Conservation (phyloP, 306 rosid genomes). For the Gleditsia sinensis region DNA sequence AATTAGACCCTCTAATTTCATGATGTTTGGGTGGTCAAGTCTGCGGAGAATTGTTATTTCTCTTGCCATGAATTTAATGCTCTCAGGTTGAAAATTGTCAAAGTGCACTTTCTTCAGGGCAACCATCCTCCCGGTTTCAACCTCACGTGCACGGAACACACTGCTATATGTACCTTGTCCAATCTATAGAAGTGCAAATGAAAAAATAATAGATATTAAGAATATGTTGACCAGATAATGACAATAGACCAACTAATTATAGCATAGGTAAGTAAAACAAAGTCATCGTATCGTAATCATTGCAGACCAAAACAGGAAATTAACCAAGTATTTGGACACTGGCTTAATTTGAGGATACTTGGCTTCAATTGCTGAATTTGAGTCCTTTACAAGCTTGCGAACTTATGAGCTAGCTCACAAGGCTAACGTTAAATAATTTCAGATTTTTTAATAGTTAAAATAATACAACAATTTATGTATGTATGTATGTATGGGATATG, state of each 20-base stretch:
- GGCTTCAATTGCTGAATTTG: not conserved
- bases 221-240: conserved; percentile 5
- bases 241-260: conserved; percentile 15
- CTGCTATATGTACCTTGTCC: conserved; percentile 99
- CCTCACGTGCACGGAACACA: conserved; percentile 85
- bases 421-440: not conserved
- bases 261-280: not conserved
- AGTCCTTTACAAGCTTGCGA: not conserved
- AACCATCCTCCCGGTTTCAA: conserved; percentile 74
- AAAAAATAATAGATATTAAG: not conserved
- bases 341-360: not conserved
- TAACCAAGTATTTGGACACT: not conserved
- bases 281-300: conserved; percentile 22
- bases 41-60: conserved; percentile 87
- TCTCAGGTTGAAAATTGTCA: conserved; percentile 78
- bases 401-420: not conserved
- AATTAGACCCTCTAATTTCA: conserved; percentile 87
- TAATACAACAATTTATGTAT: not conserved
- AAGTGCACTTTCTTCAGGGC: conserved; percentile 95
- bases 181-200: conserved; percentile 47
- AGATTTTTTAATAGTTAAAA: not conserved
- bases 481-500: no score
- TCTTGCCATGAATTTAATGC: conserved; percentile 93
- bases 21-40: conserved; percentile 94
- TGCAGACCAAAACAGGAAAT: not conserved